Evolutionary conservation across 805 yeast genomes (phyloP).

Genomic region (Lipomyces sp.): DNA sequence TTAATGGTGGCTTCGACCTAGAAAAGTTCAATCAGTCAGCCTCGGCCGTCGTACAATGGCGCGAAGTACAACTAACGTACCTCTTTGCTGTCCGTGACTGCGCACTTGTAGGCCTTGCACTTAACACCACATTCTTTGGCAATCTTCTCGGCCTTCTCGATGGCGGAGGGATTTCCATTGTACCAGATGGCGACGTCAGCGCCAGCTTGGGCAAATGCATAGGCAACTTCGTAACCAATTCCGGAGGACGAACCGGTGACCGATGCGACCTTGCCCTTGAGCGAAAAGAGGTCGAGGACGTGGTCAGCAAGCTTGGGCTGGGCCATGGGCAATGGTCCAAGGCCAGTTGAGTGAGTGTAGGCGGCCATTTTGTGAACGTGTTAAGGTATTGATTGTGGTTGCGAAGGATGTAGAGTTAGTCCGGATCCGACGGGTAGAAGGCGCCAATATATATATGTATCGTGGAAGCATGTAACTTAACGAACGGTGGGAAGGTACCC

Average conservation of each 20-base stretch:
- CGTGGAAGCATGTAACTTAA: too few species aligned
- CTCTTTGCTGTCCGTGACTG: slow-evolving; percentile 54
- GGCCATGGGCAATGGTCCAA: slow-evolving; percentile 55
- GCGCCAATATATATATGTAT: not conserved
- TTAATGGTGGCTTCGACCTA: slow-evolving; percentile 55
- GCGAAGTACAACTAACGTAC: not conserved
- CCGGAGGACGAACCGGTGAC: slow-evolving; percentile 61
- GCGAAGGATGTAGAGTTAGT: not conserved
- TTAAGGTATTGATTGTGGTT: not conserved
- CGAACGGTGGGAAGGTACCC: not conserved
- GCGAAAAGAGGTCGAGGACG: slow-evolving; percentile 71
- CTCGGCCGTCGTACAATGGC: not conserved
- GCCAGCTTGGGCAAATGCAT: slow-evolving; percentile 60
- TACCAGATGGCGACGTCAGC: slow-evolving; percentile 78
- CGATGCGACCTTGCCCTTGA: slow-evolving; percentile 55
- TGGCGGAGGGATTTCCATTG: slow-evolving; percentile 62
- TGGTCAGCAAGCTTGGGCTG: slow-evolving; percentile 57
- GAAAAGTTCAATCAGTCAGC: not conserved
- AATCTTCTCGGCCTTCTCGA: slow-evolving; percentile 62
- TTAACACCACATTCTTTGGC: slow-evolving; percentile 63
- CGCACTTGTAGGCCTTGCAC: slow-evolving; percentile 68
- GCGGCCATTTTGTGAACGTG: slow-evolving; percentile 24
- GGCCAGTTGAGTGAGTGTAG: slow-evolving; percentile 42
- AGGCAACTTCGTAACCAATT: slow-evolving; percentile 56
- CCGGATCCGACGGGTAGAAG: not conserved